These are phyloP conservation scores for Inosperma sp. DNA, from an alignment of 768 basidiomycete species.

Conservation along the genomic window DNA sequence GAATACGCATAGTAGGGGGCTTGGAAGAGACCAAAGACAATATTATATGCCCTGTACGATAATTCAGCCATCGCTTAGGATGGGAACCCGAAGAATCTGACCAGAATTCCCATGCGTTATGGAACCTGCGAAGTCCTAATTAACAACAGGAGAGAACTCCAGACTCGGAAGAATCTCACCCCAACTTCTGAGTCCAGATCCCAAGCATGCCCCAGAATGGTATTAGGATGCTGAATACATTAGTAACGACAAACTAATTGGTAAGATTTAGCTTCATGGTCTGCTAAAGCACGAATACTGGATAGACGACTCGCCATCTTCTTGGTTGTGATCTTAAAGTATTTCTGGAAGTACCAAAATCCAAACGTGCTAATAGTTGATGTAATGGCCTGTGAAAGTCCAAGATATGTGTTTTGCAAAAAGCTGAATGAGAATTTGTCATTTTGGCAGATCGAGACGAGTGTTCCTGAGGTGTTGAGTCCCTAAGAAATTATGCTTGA, in stretches of 20 bases:
- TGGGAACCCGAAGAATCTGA: no score
- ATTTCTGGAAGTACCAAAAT: conserved; percentile 80
- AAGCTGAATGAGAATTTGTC: conserved; percentile 79
- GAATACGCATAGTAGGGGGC: conserved; percentile 86
- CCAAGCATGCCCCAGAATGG: conserved; percentile 87
- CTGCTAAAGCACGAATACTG: not conserved
- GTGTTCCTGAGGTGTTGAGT: conserved; percentile 72
- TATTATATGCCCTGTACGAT: conserved; percentile 64
- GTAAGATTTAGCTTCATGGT: not conserved
- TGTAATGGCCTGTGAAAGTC: conserved; percentile 69
- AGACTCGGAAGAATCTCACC: conserved; percentile 37
- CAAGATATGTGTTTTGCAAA: conserved; percentile 74
- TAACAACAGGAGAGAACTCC: not conserved
- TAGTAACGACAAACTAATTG: conserved; percentile 66
- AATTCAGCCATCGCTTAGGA: no score
- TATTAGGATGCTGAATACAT: conserved; percentile 70
- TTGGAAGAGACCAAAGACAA: conserved; percentile 77
- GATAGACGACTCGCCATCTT: conserved; percentile 52
- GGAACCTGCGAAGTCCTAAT: conserved; percentile 40
- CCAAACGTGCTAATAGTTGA: conserved; percentile 68
- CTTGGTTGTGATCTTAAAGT: conserved; percentile 78
- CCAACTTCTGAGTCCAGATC: conserved; percentile 72
- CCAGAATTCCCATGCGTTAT: conserved; percentile 89
- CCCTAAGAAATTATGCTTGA: conserved; percentile 48
- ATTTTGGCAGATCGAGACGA: conserved; percentile 75